Evolutionary conservation across 352 stramenopile genomes (phyloP).

Genomic region (Phytophthora boehmeriae): DNA sequence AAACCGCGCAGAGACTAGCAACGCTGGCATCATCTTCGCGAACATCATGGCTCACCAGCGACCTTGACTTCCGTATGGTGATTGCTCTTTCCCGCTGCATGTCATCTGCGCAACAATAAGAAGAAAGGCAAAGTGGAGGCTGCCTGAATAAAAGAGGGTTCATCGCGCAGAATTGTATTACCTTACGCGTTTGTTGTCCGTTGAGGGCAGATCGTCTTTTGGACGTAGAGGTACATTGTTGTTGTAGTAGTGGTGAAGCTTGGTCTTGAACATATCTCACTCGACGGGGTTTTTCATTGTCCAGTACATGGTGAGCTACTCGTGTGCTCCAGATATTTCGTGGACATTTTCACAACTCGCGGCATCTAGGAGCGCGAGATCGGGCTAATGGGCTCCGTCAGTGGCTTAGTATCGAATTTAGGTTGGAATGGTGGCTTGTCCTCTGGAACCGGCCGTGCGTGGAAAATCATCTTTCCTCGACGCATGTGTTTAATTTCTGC

Average conservation of each 20-base stretch:
- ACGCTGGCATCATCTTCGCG: not conserved
- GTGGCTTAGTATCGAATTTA: conserved; percentile 47
- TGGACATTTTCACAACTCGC: conserved; percentile 1
- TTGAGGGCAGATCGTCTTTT: conserved; percentile 19
- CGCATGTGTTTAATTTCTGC: conserved; percentile 76
- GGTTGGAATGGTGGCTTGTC: conserved; percentile 47
- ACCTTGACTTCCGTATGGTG: conserved; percentile 1
- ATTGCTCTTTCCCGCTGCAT: not conserved
- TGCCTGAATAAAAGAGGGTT: conserved; percentile 5
- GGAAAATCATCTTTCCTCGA: conserved; percentile 77
- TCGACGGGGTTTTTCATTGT: conserved; percentile 8
- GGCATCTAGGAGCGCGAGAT: conserved; percentile 34
- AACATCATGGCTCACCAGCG: not conserved
- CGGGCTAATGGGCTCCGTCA: conserved; percentile 69
- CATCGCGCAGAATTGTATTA: conserved; percentile 17
- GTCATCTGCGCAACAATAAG: conserved; percentile 24
- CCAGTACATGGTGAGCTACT: not conserved
- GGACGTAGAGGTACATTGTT: conserved; percentile 30
- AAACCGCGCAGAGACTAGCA: conserved; percentile 11
- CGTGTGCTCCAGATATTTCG: not conserved
- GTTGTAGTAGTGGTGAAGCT: conserved; percentile 12
- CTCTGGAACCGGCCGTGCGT: conserved; percentile 63
- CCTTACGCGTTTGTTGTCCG: conserved; percentile 13
- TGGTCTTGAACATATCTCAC: conserved; percentile 3
- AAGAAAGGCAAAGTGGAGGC: conserved; percentile 32